Evolutionary conservation across 2,329 filamentous ascomycete species (phyloP).

Genomic region (Diaporthe eres): DNA sequence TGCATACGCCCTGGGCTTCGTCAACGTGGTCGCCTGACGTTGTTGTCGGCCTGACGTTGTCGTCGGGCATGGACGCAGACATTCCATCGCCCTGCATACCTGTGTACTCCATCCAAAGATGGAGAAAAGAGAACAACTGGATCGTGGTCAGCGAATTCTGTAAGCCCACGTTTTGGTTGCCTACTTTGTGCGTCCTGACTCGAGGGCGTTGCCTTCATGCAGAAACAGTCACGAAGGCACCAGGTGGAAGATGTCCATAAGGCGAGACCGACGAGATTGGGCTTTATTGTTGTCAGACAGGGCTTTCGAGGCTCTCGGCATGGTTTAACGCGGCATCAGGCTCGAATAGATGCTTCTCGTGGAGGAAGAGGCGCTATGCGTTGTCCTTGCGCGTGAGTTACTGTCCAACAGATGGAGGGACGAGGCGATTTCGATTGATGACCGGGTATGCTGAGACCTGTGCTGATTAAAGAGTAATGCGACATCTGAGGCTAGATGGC

Average conservation of each 20-base stretch:
- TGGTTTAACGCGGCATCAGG: too few relatives aligned
- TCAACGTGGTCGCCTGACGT: not conserved
- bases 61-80: not conserved
- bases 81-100: not conserved
- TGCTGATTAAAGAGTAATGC: not conserved
- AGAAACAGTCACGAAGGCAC: not conserved
- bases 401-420: not conserved
- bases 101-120: not conserved
- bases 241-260: not conserved
- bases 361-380: too few relatives aligned
- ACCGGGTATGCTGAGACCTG: not conserved
- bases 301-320: not conserved
- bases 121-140: not conserved
- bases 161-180: slow-evolving; percentile 9
- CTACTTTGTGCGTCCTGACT: not conserved
- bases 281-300: not conserved
- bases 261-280: not conserved
- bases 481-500: not conserved
- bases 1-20: too few relatives aligned
- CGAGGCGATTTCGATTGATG: not conserved
- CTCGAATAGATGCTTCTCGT: too few relatives aligned
- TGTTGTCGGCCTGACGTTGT: not conserved
- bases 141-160: not conserved
- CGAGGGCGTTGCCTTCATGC: not conserved
- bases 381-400: too few relatives aligned